Evolutionary conservation across 768 basidiomycete species (phyloP).

Genomic region (Termitomyces sp.): DNA sequence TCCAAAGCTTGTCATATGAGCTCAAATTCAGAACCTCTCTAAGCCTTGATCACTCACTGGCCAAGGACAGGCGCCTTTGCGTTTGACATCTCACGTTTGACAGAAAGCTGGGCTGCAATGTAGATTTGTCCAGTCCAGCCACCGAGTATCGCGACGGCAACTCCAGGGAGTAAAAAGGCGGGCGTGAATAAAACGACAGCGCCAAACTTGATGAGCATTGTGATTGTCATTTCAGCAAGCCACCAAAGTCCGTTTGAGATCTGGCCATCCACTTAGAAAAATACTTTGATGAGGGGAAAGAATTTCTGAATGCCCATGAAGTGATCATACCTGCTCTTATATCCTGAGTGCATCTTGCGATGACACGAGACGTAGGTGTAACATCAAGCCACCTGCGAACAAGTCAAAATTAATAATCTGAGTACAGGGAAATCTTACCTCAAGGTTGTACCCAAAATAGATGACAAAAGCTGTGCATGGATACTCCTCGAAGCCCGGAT

Average conservation of each 20-base stretch:
- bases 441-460: conserved; percentile 57
- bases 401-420: neutral
- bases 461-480: conserved; percentile 46
- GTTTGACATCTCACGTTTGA: conserved; percentile 46
- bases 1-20: conserved; percentile 31
- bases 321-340: conserved; percentile 38
- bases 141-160: conserved; percentile 39
- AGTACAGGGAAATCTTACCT: conserved; percentile 30
- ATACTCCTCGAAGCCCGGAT: conserved; percentile 53
- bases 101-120: conserved; percentile 42
- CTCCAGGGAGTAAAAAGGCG: conserved; percentile 42
- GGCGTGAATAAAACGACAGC: conserved; percentile 45
- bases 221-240: conserved; percentile 25
- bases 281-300: conserved; percentile 14
- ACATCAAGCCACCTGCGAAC: conserved; percentile 43
- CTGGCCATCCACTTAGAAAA: conserved; percentile 48
- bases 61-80: conserved; percentile 30
- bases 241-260: conserved; percentile 25
- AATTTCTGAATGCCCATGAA: conserved; percentile 11
- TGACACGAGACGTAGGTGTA: conserved; percentile 50
- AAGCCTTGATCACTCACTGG: conserved; percentile 36
- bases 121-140: conserved; percentile 41
- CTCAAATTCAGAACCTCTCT: conserved; percentile 2
- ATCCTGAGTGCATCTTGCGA: conserved; percentile 65
- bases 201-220: conserved; percentile 39